Conservation (phyloP, 768 basidiomycete species). For the Mycena rebaudengoi region DNA sequence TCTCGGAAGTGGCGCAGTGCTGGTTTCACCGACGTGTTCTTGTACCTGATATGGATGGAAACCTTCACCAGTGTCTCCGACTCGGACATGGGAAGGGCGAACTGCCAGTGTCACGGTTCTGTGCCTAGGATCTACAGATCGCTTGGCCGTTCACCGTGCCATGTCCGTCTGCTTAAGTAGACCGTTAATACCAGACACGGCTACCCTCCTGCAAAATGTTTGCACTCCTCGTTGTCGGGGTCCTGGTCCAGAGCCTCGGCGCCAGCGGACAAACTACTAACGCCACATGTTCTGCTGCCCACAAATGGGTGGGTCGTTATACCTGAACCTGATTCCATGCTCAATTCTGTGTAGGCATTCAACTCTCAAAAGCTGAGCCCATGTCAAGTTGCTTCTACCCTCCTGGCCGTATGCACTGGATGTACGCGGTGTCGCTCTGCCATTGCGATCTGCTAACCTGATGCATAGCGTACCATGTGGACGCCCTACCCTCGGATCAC, state of each 20-base stretch:
- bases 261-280: conserved; percentile 45
- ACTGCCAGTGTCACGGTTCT: conserved; percentile 25
- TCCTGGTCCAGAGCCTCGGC: conserved; percentile 20
- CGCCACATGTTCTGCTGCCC: conserved; percentile 50
- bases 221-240: conserved; percentile 27
- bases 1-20: neutral
- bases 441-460: neutral
- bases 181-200: neutral
- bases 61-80: conserved; percentile 8
- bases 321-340: neutral
- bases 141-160: conserved; percentile 2
- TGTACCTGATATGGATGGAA: no score
- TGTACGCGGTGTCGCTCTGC: conserved; percentile 26
- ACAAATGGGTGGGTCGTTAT: conserved; percentile 46
- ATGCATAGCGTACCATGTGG: conserved; percentile 39
- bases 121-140: conserved; percentile 13
- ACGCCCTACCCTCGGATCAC: conserved; percentile 29
- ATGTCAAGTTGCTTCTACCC: conserved; percentile 41
- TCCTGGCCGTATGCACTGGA: conserved; percentile 42
- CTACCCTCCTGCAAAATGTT: conserved; percentile 11
- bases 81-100: conserved; percentile 21
- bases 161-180: neutral
- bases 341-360: conserved; percentile 38
- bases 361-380: conserved; percentile 57
- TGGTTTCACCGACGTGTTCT: no score